phyloP scores from a whole-genome alignment of 2,329 filamentous ascomycete species.

The Pseudocercospora vitis region DNA sequence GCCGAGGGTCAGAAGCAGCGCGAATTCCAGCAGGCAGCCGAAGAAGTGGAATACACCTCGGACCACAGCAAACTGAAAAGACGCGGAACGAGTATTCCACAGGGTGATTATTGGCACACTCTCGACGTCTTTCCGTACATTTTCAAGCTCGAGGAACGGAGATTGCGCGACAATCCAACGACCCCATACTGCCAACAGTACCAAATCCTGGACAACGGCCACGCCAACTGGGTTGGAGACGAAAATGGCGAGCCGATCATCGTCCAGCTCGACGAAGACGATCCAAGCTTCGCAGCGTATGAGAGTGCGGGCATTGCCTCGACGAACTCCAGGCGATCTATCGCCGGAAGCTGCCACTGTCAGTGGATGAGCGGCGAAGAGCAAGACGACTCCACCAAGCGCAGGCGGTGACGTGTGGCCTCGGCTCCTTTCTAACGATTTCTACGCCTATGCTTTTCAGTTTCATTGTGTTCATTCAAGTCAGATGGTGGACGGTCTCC shows the following conservation, averaged over 20 bases:
- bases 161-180: conserved; percentile 41
- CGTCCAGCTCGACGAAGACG: conserved; percentile 43
- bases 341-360: conserved; percentile 38
- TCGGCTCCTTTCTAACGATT: not conserved
- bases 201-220: conserved; percentile 56
- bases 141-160: conserved; percentile 66
- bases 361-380: conserved; percentile 37
- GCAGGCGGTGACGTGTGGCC: not conserved
- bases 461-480: conserved; percentile 6
- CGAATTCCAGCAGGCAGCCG: not conserved
- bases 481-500: conserved; percentile 11
- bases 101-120: conserved; percentile 12
- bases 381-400: conserved; percentile 2
- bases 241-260: conserved; percentile 40
- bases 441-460: conserved; percentile 1
- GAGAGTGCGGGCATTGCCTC: conserved; percentile 22
- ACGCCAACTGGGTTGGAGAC: conserved; percentile 41
- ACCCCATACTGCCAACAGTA: conserved; percentile 66
- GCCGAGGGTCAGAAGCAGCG: not conserved
- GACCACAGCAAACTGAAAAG: conserved; percentile 10
- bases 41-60: not conserved
- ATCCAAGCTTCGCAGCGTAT: conserved; percentile 38
- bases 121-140: conserved; percentile 50
- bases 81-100: conserved; percentile 8
- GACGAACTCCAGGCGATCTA: conserved; percentile 19